These are phyloP conservation scores for Fusarium incarnatum DNA, from an alignment of 2,329 filamentous ascomycete genomes.

Conservation along the genomic window DNA sequence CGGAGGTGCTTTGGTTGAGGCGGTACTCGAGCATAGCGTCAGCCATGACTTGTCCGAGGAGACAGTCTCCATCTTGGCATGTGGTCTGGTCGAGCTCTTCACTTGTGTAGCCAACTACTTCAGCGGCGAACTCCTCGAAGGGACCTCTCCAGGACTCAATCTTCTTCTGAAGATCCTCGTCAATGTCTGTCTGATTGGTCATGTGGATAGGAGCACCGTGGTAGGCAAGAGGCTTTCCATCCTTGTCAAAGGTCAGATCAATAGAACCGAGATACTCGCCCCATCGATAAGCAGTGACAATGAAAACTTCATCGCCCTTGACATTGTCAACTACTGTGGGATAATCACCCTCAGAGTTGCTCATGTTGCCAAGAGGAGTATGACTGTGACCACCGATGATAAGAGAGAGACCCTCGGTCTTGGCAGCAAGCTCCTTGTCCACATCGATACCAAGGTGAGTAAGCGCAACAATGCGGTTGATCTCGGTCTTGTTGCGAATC, in stretches of 20 bases:
- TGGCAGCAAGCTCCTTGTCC: conserved; percentile 69
- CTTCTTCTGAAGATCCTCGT: conserved; percentile 66
- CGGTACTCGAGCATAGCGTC: conserved; percentile 73
- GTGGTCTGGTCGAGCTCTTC: conserved; percentile 69
- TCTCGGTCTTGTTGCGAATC: conserved; percentile 70
- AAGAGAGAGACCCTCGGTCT: conserved; percentile 72
- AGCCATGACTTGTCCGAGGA: conserved; percentile 65
- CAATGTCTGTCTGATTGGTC: conserved; percentile 69
- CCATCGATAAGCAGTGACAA: conserved; percentile 76
- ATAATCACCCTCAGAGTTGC: conserved; percentile 69
- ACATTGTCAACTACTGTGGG: conserved; percentile 71
- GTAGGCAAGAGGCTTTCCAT: conserved; percentile 72
- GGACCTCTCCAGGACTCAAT: conserved; percentile 69
- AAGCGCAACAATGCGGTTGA: conserved; percentile 73
- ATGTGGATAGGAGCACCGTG: conserved; percentile 73
- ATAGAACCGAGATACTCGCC: conserved; percentile 76
- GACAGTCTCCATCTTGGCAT: conserved; percentile 69
- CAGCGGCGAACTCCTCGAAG: conserved; percentile 69
- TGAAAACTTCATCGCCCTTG: conserved; percentile 74
- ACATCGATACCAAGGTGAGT: conserved; percentile 76
- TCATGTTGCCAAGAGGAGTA: conserved; percentile 70
- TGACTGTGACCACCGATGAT: conserved; percentile 74
- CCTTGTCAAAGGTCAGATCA: conserved; percentile 70
- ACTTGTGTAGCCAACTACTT: conserved; percentile 66
- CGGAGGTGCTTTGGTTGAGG: conserved; percentile 56